Evolutionary conservation across 768 basidiomycete species (phyloP), one percentile per base, ranked within the genome.

Genomic region (Phanerodontia chrysosporium): DNA sequence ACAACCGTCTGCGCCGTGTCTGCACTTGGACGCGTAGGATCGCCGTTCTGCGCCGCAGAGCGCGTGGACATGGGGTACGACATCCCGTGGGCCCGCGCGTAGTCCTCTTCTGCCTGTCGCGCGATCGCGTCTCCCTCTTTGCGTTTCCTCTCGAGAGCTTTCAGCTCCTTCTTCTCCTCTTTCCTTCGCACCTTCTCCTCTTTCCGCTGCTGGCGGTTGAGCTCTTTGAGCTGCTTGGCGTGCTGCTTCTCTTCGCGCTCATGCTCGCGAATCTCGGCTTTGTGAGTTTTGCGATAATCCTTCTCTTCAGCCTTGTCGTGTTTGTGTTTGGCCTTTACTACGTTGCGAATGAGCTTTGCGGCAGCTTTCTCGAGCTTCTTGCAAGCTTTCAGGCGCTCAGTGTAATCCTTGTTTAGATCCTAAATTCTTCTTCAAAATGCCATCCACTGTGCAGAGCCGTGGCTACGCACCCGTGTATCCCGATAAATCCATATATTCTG

Each of bases 401-500:
- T 71, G 63, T 77, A 83, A 0, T 75, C 55, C 29, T 74, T 70
- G 62, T 80, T 81, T 39, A 81, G 68, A 16, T 52, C 58, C 65
- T 62, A 53, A 6, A 25, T 32, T 22, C 39, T 4, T 4, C 39
- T 35, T 35, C 32, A 12, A 13, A 42, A 27, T 32, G 29, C 32
- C n/a, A n/a, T 35, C 32, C 32, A n/a, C n/a, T n/a, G n/a, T n/a
- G n/a, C 32, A 13, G 13, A 18, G 39, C 6, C 18, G 18, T 18
- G 4, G 18, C 4, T 7, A 60, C 64, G 21, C 2, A 62, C 63
- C 57, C 66, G 76, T 3, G 79, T 80, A 61, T 78, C 84, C 58
- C 85, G 75, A 62, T 84, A 83, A 46, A 89, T 71, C 87, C 88
- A 91, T 36, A 90, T 80, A 49, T 79, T 75, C 64, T 84, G 80